These are phyloP conservation scores for Yamadazyma kanchanaburiensis DNA, from an alignment of 1,139 yeast species.

Conservation along the genomic window DNA sequence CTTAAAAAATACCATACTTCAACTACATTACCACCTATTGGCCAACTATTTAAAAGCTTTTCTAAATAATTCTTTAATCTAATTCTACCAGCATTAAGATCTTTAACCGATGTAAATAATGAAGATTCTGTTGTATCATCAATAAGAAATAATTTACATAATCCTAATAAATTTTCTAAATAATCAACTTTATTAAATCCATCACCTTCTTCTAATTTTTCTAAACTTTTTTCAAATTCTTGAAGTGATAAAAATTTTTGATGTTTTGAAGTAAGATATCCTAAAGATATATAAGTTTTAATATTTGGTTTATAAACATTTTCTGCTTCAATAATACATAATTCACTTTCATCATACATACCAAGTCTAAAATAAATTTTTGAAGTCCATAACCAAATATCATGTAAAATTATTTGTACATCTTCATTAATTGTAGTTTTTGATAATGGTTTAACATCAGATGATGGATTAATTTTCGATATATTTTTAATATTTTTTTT, in stretches of 20 bases:
- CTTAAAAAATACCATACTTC: slow-evolving; percentile 78
- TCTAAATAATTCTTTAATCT: slow-evolving; percentile 65
- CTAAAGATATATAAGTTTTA: slow-evolving; percentile 53
- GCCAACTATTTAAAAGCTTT: slow-evolving; percentile 42
- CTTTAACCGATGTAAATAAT: slow-evolving; percentile 44
- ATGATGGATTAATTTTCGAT: slow-evolving; percentile 12
- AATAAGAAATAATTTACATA: slow-evolving; percentile 52
- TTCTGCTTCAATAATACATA: slow-evolving; percentile 73
- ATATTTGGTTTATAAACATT: slow-evolving; percentile 46
- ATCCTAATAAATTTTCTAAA: slow-evolving; percentile 62
- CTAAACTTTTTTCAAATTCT: slow-evolving; percentile 69
- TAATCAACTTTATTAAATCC: slow-evolving; percentile 35
- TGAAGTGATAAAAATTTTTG: slow-evolving; percentile 51
- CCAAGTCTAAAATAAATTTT: slow-evolving; percentile 60
- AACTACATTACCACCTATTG: slow-evolving; percentile 52
- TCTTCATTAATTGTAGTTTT: slow-evolving; percentile 9
- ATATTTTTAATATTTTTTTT: slow-evolving; percentile 19
- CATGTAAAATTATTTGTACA: slow-evolving; percentile 44
- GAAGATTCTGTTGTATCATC: slow-evolving; percentile 35
- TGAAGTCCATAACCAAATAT: slow-evolving; percentile 75
- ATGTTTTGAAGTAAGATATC: slow-evolving; percentile 42
- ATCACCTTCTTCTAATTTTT: slow-evolving; percentile 23
- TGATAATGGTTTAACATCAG: slow-evolving; percentile 8
- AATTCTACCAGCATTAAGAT: slow-evolving; percentile 61
- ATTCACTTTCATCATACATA: slow-evolving; percentile 59